Conservation (phyloP, 345 rosid genomes). For the Mallotus nudiflorus region DNA sequence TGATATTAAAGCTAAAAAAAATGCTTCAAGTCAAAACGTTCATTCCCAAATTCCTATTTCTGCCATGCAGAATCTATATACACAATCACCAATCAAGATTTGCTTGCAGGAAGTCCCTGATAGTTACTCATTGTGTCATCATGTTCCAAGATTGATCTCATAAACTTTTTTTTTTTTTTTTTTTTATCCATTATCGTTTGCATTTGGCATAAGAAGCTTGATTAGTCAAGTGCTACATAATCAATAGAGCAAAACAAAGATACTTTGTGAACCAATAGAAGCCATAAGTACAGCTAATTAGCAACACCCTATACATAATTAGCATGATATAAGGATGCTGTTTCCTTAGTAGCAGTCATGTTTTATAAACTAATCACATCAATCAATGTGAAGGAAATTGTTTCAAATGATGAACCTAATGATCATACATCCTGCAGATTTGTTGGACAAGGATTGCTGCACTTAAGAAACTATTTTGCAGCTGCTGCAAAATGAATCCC, state of each 20-base stretch:
- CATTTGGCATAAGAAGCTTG: neutral
- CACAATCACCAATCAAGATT: too few species aligned
- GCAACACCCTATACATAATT: slow-evolving; percentile 11
- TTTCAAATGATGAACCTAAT: neutral
- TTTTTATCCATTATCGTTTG: too few species aligned
- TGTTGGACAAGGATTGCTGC: neutral
- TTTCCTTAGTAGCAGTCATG: slow-evolving; percentile 4
- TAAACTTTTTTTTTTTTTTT: too few species aligned
- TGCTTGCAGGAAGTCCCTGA: too few species aligned
- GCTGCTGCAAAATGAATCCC: neutral
- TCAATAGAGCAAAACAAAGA: neutral
- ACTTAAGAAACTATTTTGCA: neutral
- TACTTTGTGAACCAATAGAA: neutral
- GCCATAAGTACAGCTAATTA: neutral
- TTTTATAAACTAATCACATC: slow-evolving; percentile 2
- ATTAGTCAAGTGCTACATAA: neutral
- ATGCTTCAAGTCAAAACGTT: too few species aligned
- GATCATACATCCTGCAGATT: neutral
- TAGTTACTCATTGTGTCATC: too few species aligned
- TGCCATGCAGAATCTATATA: too few species aligned
- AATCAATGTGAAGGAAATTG: neutral
- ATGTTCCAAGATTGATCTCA: too few species aligned
- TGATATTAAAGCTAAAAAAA: too few species aligned
- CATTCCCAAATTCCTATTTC: too few species aligned
- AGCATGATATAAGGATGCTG: slow-evolving; percentile 30